Evolutionary conservation across 495 filamentous ascomycete species (phyloP), one percentile per base, ranked within the genome.

Genomic region (Aspergillus heteromorphus): DNA sequence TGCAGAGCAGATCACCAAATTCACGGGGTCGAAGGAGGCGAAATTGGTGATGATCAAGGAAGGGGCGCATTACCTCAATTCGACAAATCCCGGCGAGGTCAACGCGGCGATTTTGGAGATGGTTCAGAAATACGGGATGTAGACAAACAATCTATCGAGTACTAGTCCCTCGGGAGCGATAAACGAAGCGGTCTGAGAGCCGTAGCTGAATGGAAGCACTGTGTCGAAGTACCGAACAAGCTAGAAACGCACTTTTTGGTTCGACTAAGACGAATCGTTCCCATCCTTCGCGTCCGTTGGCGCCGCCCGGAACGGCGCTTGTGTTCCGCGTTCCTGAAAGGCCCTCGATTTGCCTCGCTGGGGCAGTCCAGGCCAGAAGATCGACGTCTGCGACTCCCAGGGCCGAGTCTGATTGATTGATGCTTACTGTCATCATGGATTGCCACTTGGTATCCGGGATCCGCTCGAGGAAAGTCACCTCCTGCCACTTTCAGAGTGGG

Each of bases 1-100:
- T 1, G 63, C 66, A 16, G 73, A 84, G 60, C 79, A 87, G 51
- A 82, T 85, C 56, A 75, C 78, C 61, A 66, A 80, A 21, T 85
- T 87, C 49, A 78, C 70, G 6, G 73, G 71, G 23, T 77, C 77
- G 0, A 68, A 65, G 29, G 78, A 84, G 53, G 76, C 76, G 0
- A 73, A 73, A 38, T 61, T 86, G 29, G 62, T 72, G 19, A 66
- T 77, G 13, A 57, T 86, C 1, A 67, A 83, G 38, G 79, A 68
- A 7, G 84, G 80, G 4, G 66, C 73, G 18, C 83, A 87, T 62
- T 86, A 82, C 65, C 61, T 87, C 53, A 82, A 76, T 60, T 78
- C 75, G 7, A 79, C 80, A 6, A 74, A 80, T 62, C 81, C 82
- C 13, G 68, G 75, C 25, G 81, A 83, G 48, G 73, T 82, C 0